Evolutionary conservation across 495 filamentous ascomycete genomes (phyloP), one percentile per base, ranked within the genome.

Genomic region (Podospora pseudoanserina): DNA sequence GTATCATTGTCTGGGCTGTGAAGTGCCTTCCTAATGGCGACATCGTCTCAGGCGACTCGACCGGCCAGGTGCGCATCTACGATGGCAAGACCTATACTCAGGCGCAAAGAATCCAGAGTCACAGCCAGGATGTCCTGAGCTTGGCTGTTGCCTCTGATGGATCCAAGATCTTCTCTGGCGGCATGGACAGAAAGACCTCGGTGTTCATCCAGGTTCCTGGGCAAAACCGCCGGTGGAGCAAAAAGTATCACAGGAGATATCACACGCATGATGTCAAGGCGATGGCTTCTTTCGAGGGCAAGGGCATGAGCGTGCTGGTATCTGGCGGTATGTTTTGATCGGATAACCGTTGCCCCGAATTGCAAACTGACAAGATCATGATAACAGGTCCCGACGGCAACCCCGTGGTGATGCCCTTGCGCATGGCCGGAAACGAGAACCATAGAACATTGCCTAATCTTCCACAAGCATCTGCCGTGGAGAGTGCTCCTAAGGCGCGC

Each of bases 261-360:
- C 96, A 99, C 73, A 85, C 85, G 16, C 93, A 97, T 75, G 95
- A 99, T 82, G 92, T 98, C 70, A 97, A 97, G 79, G 87, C 94
- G 16, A 92, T 99, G 86, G 93, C 93, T 61, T 87, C 91, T 18
- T 98, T 92, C 65, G 94, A 97, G 77, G 88, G 89, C 19, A 90
- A 86, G 65, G 86, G 86, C 55, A 86, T 97, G 74, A 97, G 92
- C 71, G 86, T 98, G 55, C 82, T 96, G 9, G 93, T 93, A 16
- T 97, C 95, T 69, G 95, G 95, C 86, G 95, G 93, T 95, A 83
- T 74, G 85, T 77, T 75, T 61, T 13, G 54, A 23, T 65, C 27
- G 19, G 49, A 54, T 5, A 54, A 19, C 26, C 27, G 27, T 18
- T 18, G 20, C 53, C 60, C 32, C 13, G 28, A 27, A 26, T 18